These are phyloP conservation scores for Lodderomyces pseudojiufengensis DNA, from an alignment of 1,139 yeast species.

Conservation along the genomic window DNA sequence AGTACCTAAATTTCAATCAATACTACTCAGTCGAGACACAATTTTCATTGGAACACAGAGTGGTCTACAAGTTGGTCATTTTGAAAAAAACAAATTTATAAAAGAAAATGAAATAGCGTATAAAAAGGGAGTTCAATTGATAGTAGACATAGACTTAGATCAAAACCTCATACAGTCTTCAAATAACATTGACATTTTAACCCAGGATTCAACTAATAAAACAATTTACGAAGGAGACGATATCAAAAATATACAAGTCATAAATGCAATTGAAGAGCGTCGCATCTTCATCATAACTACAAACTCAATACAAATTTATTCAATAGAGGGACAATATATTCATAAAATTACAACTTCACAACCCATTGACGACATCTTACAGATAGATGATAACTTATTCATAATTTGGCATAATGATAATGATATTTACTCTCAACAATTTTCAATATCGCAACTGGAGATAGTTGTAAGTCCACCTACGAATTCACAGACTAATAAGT, in stretches of 20 bases:
- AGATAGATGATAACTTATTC: conserved; percentile 4
- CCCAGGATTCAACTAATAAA: not conserved
- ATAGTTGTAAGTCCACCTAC: too few species aligned
- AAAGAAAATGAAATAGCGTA: conserved; percentile 5
- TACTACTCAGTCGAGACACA: conserved; percentile 1
- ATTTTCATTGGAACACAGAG: conserved; percentile 4
- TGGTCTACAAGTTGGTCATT: conserved; percentile 6
- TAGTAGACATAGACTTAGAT: not conserved
- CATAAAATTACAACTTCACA: too few species aligned
- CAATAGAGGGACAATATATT: too few species aligned
- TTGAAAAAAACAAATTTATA: conserved; percentile 7
- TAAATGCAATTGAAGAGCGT: too few species aligned
- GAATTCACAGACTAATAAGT: too few species aligned
- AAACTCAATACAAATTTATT: too few species aligned
- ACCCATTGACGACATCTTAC: conserved; percentile 2
- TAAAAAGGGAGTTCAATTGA: not conserved
- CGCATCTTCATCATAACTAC: too few species aligned
- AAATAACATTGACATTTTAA: too few species aligned
- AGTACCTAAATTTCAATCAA: conserved; percentile 2
- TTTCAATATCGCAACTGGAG: not conserved
- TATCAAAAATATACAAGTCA: too few species aligned
- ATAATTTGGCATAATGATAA: conserved; percentile 5
- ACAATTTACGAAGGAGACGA: conserved; percentile 2
- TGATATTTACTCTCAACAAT: conserved; percentile 4
- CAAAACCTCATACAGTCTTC: too few species aligned